Percentiles rank a stretch among this genome's conserved stretches.
Conservation (phyloP, 129 eudicot genomes). For the Ambrosia trifida region DNA sequence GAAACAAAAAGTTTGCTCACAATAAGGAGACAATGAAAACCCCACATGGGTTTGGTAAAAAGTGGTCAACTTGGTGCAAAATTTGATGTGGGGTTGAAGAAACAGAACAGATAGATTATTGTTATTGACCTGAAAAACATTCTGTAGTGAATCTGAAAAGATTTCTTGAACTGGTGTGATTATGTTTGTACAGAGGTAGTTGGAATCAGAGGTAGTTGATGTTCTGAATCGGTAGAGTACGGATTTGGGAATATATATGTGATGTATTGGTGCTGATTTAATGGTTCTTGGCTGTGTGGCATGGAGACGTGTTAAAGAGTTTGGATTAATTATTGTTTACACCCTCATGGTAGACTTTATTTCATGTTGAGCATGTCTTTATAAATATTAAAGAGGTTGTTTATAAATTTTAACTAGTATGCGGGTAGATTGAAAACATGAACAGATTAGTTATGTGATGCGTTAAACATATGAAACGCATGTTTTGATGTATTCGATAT, state of each 20-base stretch:
- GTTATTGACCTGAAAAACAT: slow-evolving; percentile 40
- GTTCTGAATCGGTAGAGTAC: slow-evolving; percentile 17
- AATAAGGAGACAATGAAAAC: slow-evolving; percentile 40
- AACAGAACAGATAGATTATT: background rate
- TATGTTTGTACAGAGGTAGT: slow-evolving; percentile 11
- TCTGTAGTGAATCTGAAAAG: slow-evolving; percentile 22
- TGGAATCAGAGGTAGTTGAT: slow-evolving; percentile 20
- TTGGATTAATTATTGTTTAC: background rate
- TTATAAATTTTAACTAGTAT: too few relatives aligned
- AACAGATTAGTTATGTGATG: too few relatives aligned
- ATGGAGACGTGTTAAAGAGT: slow-evolving; percentile 21
- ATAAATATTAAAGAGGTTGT: too few relatives aligned
- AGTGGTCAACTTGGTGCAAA: slow-evolving; percentile 29
- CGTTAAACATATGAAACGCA: too few relatives aligned
- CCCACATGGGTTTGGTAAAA: slow-evolving; percentile 42
- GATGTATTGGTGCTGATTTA: background rate
- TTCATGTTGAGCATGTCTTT: background rate
- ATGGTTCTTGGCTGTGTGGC: slow-evolving; percentile 32
- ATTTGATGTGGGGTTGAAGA: slow-evolving; percentile 38
- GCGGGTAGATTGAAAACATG: too few relatives aligned
- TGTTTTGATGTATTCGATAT: too few relatives aligned
- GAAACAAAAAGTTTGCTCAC: slow-evolving; percentile 35
- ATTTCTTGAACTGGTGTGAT: slow-evolving; percentile 5
- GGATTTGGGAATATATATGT: slow-evolving; percentile 20
- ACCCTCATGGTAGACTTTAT: slow-evolving; percentile 14